Conservation (phyloP, 2,329 filamentous ascomycete genomes). For the Sporothrix protearum region DNA sequence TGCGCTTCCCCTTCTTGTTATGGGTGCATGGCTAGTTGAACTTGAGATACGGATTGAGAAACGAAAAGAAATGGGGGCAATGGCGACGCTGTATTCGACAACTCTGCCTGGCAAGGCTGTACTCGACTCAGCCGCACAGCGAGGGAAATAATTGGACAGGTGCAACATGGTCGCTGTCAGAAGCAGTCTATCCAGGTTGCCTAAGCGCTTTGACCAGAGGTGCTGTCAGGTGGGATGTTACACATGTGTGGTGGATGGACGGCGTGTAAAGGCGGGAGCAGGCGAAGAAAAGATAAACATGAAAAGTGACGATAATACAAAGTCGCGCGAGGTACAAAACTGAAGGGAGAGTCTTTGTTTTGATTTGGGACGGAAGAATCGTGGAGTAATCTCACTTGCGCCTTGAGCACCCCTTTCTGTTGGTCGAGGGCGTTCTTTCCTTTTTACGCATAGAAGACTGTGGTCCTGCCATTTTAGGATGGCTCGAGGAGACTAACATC, state of each 20-base stretch:
- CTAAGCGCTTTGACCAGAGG: neutral
- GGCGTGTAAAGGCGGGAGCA: too few species aligned
- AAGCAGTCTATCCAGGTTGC: neutral
- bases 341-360: too few species aligned
- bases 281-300: too few species aligned
- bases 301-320: too few species aligned
- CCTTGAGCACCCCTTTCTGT: neutral
- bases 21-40: neutral
- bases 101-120: neutral
- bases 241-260: too few species aligned
- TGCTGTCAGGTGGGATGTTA: too few species aligned
- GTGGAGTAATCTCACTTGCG: too few species aligned
- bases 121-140: neutral
- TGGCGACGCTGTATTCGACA: neutral
- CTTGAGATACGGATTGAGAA: neutral
- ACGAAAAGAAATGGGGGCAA: neutral
- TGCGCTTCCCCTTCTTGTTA: too few species aligned
- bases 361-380: too few species aligned
- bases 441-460: neutral
- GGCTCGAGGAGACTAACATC: neutral
- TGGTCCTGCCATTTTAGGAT: neutral
- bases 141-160: neutral
- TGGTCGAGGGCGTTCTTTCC: neutral
- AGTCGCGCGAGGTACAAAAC: too few species aligned
- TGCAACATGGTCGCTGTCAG: neutral